Base-by-base conservation (phyloP, 2,329 filamentous ascomycete genomes). In the Chalaropsis thielavioides region DNA sequence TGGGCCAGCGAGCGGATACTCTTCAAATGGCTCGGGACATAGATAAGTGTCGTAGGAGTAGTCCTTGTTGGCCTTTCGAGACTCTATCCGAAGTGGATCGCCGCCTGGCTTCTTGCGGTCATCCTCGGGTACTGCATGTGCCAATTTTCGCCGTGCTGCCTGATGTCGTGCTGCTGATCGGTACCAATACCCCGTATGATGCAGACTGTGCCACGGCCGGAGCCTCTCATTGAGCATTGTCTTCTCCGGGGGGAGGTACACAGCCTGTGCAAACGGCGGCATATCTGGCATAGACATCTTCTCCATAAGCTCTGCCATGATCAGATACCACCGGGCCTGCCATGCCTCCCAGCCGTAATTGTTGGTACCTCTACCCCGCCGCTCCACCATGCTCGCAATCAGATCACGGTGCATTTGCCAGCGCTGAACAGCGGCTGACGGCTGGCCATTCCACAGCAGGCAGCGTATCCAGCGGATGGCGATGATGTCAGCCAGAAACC, bases 331-430 rank as follows among this genome's bases (percentile, higher is more conserved):
- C 65, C 89, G 82, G 49, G 89, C 85, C 75, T 96, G 88, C 92
- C 92, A 99, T 1, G 92, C 92, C 71, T 90, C 83, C 89, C 92
- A 97, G 5, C 90, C 90, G 73, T 97, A 97, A 69, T 90, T 95
- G 40, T 85, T 83, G 2, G 89, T 91, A 0, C 92, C 92, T 70
- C 89, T 89, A 3, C 91, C 92, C 69, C 88, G 85, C 19, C 89
- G 82, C 71, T 96, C 90, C 17, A 96, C 79, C 63, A 96, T 83
- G 70, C 90, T 87, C 64, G 80, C 81, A 68, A 92, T 85, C 65
- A 87, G 83, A 64, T 85, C 81, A 67, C 86, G 84, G 73, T 97
- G 95, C 44, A 78, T 79, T 66, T 86, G 80, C 92, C 92, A 97
- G 64, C 86, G 83, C 64, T 89, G 84, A 6, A 89, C 88, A 2